A percentile compares a stretch with the other conserved stretches of the same genome.
Conservation (phyloP, 139 green algal genomes). For the Chlamydomonas sphaeroides region DNA sequence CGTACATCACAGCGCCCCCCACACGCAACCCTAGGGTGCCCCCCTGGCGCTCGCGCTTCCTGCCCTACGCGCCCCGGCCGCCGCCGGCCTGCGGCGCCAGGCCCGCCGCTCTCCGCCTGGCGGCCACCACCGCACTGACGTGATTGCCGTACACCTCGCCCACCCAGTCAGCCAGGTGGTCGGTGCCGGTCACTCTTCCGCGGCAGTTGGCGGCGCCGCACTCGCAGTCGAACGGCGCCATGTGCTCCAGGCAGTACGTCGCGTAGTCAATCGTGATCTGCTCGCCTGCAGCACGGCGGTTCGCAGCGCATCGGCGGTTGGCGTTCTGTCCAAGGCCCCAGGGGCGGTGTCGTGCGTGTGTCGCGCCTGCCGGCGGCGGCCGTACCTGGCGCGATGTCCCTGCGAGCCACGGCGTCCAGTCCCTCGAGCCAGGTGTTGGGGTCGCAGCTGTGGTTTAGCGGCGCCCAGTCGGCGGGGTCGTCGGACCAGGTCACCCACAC, state of each 20-base stretch:
- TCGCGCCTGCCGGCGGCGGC: too few species aligned
- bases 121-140: slow-evolving; percentile 18
- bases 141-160: slow-evolving; percentile 23
- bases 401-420: slow-evolving; percentile 42
- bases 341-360: too few species aligned
- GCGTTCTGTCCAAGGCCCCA: too few species aligned
- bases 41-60: too few species aligned
- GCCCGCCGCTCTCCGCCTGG: background rate
- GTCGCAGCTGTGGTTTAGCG: slow-evolving; percentile 50
- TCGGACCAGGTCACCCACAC: slow-evolving; percentile 43
- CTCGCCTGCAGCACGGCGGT: too few species aligned
- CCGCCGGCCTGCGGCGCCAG: too few species aligned
- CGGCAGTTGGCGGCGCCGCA: slow-evolving; percentile 29
- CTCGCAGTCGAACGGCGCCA: slow-evolving; percentile 36
- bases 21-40: too few species aligned
- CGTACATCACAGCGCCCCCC: too few species aligned
- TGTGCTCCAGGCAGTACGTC: slow-evolving; percentile 21
- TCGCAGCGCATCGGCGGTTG: too few species aligned
- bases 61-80: too few species aligned
- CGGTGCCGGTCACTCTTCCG: background rate
- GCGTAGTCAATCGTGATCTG: slow-evolving; percentile 41
- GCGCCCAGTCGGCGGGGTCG: slow-evolving; percentile 41
- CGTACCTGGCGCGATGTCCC: slow-evolving; percentile 24
- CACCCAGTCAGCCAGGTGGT: slow-evolving; percentile 30
- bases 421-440: slow-evolving; percentile 43